Conservation (phyloP, 352 stramenopile species). For the Pythium pyrilobum region DNA sequence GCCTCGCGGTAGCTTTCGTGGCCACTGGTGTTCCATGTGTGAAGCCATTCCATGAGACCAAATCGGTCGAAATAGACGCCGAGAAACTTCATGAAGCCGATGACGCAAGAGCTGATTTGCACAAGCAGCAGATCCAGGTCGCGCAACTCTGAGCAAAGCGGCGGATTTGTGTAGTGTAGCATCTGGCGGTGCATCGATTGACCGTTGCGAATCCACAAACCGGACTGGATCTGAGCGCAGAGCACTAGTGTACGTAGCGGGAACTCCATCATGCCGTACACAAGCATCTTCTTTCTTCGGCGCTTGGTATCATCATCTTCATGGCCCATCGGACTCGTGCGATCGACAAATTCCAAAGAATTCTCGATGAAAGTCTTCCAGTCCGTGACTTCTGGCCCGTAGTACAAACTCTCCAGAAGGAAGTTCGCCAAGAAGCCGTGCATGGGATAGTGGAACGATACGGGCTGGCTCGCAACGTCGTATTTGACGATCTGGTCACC, state of each 20-base stretch:
- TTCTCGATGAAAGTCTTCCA: slow-evolving; percentile 47
- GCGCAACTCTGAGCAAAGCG: slow-evolving; percentile 62
- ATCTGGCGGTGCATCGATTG: slow-evolving; percentile 81
- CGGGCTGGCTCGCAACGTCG: slow-evolving; percentile 58
- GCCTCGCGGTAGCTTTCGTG: slow-evolving; percentile 40
- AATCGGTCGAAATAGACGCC: slow-evolving; percentile 81
- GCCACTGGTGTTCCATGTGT: slow-evolving; percentile 49
- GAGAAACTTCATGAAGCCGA: slow-evolving; percentile 68
- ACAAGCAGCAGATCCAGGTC: slow-evolving; percentile 76
- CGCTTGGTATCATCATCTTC: slow-evolving; percentile 29
- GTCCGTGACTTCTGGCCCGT: slow-evolving; percentile 37
- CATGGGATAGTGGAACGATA: slow-evolving; percentile 89
- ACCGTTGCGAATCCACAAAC: slow-evolving; percentile 82
- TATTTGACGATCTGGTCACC: slow-evolving; percentile 69
- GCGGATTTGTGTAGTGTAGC: slow-evolving; percentile 72
- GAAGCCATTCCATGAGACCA: slow-evolving; percentile 66
- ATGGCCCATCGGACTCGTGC: background rate
- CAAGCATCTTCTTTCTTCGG: slow-evolving; percentile 53
- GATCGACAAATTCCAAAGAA: slow-evolving; percentile 31
- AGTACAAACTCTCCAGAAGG: slow-evolving; percentile 72
- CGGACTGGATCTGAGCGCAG: slow-evolving; percentile 70
- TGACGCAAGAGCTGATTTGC: slow-evolving; percentile 50
- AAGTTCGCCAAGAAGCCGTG: slow-evolving; percentile 81
- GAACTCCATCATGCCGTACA: slow-evolving; percentile 75
- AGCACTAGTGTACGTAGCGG: slow-evolving; percentile 70